These are phyloP conservation scores for Saccharomyces pastorianus DNA, from an alignment of 1,139 yeast species.

Conservation along the genomic window DNA sequence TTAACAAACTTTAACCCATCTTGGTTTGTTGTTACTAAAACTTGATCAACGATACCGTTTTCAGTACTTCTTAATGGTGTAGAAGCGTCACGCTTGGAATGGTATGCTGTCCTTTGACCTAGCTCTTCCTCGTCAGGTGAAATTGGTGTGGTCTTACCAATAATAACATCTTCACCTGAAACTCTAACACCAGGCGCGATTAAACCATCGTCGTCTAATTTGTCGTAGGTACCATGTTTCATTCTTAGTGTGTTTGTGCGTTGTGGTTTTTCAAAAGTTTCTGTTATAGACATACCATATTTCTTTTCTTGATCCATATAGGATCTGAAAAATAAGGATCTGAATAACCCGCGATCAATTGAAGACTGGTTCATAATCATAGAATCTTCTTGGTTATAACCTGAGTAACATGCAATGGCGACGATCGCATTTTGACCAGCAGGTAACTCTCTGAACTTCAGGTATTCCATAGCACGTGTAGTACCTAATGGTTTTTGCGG, in stretches of 20 bases:
- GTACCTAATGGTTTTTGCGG: slow-evolving; percentile 99
- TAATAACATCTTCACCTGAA: slow-evolving; percentile 95
- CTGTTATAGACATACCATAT: slow-evolving; percentile 96
- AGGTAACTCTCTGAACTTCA: slow-evolving; percentile 94
- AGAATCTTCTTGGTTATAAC: slow-evolving; percentile 99
- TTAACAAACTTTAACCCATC: slow-evolving; percentile 96
- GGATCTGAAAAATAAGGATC: slow-evolving; percentile 92
- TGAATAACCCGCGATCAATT: slow-evolving; percentile 90
- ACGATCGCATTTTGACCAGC: slow-evolving; percentile 99
- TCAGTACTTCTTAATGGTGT: slow-evolving; percentile 96
- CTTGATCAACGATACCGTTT: slow-evolving; percentile 97
- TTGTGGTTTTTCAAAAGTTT: slow-evolving; percentile 91
- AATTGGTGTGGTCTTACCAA: slow-evolving; percentile 97
- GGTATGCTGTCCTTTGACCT: slow-evolving; percentile 97
- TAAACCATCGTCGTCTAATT: slow-evolving; percentile 94
- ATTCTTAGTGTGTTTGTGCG: slow-evolving; percentile 88
- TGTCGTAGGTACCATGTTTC: slow-evolving; percentile 97
- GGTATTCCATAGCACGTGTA: slow-evolving; percentile 96
- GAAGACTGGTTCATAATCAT: slow-evolving; percentile 99
- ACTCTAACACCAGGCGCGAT: slow-evolving; percentile 98
- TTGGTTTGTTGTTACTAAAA: slow-evolving; percentile 89
- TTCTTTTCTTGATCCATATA: slow-evolving; percentile 98
- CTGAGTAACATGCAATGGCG: slow-evolving; percentile 95
- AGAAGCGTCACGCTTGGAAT: slow-evolving; percentile 96
- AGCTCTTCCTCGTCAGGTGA: slow-evolving; percentile 97